A percentile compares a stretch with the other conserved stretches of the same genome.
Conservation (phyloP, 495 filamentous ascomycete genomes). For the Paragyromitra xinjiangensis region DNA sequence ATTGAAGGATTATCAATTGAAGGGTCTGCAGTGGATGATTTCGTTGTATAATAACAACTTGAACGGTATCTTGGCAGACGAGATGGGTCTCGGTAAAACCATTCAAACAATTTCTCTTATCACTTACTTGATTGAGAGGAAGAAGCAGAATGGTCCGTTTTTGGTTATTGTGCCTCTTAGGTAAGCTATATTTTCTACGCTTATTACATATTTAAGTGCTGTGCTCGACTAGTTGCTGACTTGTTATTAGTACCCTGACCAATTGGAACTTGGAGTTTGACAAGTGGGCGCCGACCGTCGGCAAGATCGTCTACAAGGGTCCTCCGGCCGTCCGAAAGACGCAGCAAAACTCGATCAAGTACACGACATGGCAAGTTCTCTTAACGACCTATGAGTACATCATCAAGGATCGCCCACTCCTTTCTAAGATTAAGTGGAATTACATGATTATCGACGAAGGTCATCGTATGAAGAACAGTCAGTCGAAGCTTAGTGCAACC, state of each 20-base stretch:
- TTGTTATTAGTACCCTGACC: slow-evolving; percentile 77
- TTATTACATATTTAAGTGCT: slow-evolving; percentile 24
- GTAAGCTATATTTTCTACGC: slow-evolving; percentile 42
- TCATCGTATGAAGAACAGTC: slow-evolving; percentile 99
- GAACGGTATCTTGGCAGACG: slow-evolving; percentile 96
- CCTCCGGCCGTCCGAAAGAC: slow-evolving; percentile 87
- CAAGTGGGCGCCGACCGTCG: slow-evolving; percentile 92
- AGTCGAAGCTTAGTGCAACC: slow-evolving; percentile 94
- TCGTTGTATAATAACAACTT: slow-evolving; percentile 99
- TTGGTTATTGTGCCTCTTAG: slow-evolving; percentile 90
- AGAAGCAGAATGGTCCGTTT: slow-evolving; percentile 91
- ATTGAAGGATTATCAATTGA: slow-evolving; percentile 96
- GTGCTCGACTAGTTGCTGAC: slow-evolving; percentile 26
- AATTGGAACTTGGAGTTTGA: slow-evolving; percentile 99
- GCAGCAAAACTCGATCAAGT: slow-evolving; percentile 91
- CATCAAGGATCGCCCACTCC: slow-evolving; percentile 93
- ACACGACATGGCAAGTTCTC: slow-evolving; percentile 93
- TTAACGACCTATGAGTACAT: slow-evolving; percentile 99
- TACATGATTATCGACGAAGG: slow-evolving; percentile 99
- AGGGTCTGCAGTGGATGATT: slow-evolving; percentile 99
- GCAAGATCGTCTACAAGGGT: slow-evolving; percentile 93
- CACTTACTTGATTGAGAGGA: slow-evolving; percentile 95
- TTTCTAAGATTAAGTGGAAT: slow-evolving; percentile 98
- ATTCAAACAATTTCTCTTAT: slow-evolving; percentile 99
- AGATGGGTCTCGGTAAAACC: slow-evolving; percentile 99